Evolutionary conservation across 2,329 filamentous ascomycete species (phyloP).

Genomic region (Aureobasidium namibiae): DNA sequence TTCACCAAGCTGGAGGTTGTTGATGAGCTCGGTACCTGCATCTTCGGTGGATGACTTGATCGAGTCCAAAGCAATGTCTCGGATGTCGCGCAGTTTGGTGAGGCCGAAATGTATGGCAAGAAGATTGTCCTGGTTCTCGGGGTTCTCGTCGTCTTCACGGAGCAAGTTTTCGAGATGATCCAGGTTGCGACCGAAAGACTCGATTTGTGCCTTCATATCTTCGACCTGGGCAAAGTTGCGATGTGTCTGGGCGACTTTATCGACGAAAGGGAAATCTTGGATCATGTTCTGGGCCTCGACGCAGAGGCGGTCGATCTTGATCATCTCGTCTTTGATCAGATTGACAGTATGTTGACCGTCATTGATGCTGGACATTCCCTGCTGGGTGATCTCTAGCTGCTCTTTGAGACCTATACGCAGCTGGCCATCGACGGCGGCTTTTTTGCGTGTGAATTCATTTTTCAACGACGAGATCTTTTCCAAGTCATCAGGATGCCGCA

Average conservation of each 20-base stretch:
- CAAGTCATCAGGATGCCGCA: constrained; percentile 91
- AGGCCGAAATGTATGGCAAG: constrained; percentile 86
- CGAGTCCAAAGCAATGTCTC: constrained; percentile 94
- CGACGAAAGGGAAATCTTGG: constrained; percentile 88
- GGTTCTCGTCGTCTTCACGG: constrained; percentile 72
- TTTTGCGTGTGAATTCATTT: constrained; percentile 89
- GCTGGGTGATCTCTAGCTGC: constrained; percentile 89
- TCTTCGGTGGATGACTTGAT: constrained; percentile 76
- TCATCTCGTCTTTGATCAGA: constrained; percentile 95
- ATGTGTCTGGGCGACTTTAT: constrained; percentile 86
- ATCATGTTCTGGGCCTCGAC: constrained; percentile 97
- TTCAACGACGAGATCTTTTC: constrained; percentile 90
- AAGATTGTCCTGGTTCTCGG: constrained; percentile 86
- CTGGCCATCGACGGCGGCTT: constrained; percentile 81
- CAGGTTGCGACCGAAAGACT: constrained; percentile 75
- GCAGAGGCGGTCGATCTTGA: constrained; percentile 95
- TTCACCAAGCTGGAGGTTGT: constrained; percentile 54
- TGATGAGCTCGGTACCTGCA: constrained; percentile 92
- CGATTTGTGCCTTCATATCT: constrained; percentile 83
- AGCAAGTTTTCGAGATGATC: constrained; percentile 69
- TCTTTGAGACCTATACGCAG: constrained; percentile 81
- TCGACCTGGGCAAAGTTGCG: constrained; percentile 92
- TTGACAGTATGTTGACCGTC: constrained; percentile 89
- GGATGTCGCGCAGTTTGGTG: constrained; percentile 83
- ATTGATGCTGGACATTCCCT: constrained; percentile 79